phyloP scores from a whole-genome alignment of 2,329 filamentous ascomycete species.

The Verticillium nonalfalfae region DNA sequence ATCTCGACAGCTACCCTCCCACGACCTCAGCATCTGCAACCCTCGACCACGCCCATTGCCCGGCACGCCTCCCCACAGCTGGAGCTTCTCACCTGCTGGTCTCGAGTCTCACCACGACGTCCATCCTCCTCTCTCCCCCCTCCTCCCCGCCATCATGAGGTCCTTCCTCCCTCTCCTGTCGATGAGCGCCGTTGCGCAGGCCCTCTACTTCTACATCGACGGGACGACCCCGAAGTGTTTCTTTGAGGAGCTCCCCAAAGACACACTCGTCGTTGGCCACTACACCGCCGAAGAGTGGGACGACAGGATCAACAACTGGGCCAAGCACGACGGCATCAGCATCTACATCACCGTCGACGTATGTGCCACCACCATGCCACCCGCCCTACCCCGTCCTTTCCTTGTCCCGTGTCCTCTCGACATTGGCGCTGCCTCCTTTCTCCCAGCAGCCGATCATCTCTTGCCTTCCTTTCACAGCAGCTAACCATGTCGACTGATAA shows the following conservation, averaged over 20 bases:
- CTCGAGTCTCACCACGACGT: neutral
- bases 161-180: slow-evolving; percentile 59
- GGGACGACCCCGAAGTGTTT: slow-evolving; percentile 85
- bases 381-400: no score
- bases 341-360: slow-evolving; percentile 90
- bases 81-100: neutral
- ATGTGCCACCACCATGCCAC: slow-evolving; percentile 19
- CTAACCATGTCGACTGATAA: neutral
- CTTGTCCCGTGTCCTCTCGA: no score
- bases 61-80: slow-evolving; percentile 1
- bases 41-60: slow-evolving; percentile 7
- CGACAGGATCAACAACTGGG: slow-evolving; percentile 60
- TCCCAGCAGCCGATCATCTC: no score
- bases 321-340: slow-evolving; percentile 66
- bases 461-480: neutral
- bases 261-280: slow-evolving; percentile 90
- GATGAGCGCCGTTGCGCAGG: slow-evolving; percentile 61
- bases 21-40: neutral
- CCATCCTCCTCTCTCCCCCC: neutral
- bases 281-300: slow-evolving; percentile 85
- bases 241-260: slow-evolving; percentile 96
- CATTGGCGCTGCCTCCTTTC: neutral
- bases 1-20: slow-evolving; percentile 7
- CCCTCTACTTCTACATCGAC: slow-evolving; percentile 95
- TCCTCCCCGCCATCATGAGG: slow-evolving; percentile 41